A percentile compares a stretch with the other conserved stretches of the same genome.
Conservation (phyloP, 2,329 filamentous ascomycete species). For the Cladophialophora yegresii region DNA sequence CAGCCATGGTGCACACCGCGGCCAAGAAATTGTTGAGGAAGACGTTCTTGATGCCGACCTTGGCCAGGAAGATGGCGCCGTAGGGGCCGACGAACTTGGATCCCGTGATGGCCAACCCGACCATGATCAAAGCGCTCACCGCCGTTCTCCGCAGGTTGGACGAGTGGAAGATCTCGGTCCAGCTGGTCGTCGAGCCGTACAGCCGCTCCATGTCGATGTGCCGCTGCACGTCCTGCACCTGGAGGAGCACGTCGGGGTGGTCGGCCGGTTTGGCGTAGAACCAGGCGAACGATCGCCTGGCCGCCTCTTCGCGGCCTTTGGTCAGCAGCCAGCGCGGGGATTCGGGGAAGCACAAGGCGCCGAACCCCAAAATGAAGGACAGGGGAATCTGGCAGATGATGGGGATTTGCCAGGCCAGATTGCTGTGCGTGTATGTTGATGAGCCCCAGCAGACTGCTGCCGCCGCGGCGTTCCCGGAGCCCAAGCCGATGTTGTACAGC, state of each 20-base stretch:
- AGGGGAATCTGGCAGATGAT: slow-evolving; percentile 41
- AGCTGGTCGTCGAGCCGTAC: slow-evolving; percentile 25
- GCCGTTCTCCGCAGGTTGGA: slow-evolving; percentile 36
- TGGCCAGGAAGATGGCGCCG: slow-evolving; percentile 24
- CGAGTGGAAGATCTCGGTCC: slow-evolving; percentile 37
- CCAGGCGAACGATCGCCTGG: slow-evolving; percentile 44
- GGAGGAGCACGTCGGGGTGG: slow-evolving; percentile 34
- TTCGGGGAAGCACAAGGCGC: slow-evolving; percentile 48
- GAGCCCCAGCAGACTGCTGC: slow-evolving; percentile 39
- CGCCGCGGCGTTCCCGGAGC: slow-evolving; percentile 38
- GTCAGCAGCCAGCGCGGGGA: slow-evolving; percentile 53
- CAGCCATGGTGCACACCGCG: slow-evolving; percentile 8
- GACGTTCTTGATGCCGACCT: slow-evolving; percentile 35
- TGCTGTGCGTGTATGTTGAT: slow-evolving; percentile 35
- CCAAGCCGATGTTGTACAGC: slow-evolving; percentile 32
- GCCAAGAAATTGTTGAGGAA: slow-evolving; percentile 21
- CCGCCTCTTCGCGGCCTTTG: slow-evolving; percentile 45
- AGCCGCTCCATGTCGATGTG: slow-evolving; percentile 37
- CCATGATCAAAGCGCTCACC: slow-evolving; percentile 36
- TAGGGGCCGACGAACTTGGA: slow-evolving; percentile 33
- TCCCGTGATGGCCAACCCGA: slow-evolving; percentile 38
- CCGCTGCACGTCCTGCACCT: slow-evolving; percentile 37
- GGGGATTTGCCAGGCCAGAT: slow-evolving; percentile 41
- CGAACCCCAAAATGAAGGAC: slow-evolving; percentile 40
- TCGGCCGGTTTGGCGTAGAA: slow-evolving; percentile 18